Base-by-base conservation (phyloP, 768 basidiomycete genomes). In the Leucocoprinus leucothites region DNA sequence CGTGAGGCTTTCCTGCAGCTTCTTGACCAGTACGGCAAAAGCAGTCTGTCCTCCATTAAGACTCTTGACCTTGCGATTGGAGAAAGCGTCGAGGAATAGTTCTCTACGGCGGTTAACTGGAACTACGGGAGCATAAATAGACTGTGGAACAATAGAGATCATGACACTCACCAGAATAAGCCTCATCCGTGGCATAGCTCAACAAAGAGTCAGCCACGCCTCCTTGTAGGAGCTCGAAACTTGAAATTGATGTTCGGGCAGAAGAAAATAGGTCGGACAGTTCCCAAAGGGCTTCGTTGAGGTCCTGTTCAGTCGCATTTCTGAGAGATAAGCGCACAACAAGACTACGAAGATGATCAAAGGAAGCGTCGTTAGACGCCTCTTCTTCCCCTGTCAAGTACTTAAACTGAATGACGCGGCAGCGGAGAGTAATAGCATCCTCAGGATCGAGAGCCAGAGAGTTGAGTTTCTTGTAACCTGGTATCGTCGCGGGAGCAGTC, bases 201-300 rank as follows among this genome's bases (percentile, higher is more conserved):
- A 98, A 76, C 51, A 98, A 67, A 11, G 86, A 87, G 61, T 95
- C 94, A 1, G 98, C 89, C 3, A 97, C 81, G 2, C 96, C 97
- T 64, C 93, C 96, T 66, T 98, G 90, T 54, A 98, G 73, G 45
- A 98, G 71, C 72, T 99, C 97, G 60, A 98, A 99, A 69, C 94
- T 97, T 1, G 94, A 98, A 3, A 98, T 84, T 8, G 93, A 88
- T 3, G 80, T 82, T 65, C 82, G 81, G 24, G 87, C 81, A 11
- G 85, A 85, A 1, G 86, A 73, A 65, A 99, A 95, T 40, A 94
- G 77, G 31, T 81, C 80, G 1, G 91, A 91, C n/a, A 99, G 74
- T 60, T 88, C 85, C 57, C 78, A 78, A 28, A 97, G 71, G 2
- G 82, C 81, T 38, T 80, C 81, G 8, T 72, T 69, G 22, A 90